Conservation (phyloP, 495 filamentous ascomycete genomes). For the Platismatia glauca region DNA sequence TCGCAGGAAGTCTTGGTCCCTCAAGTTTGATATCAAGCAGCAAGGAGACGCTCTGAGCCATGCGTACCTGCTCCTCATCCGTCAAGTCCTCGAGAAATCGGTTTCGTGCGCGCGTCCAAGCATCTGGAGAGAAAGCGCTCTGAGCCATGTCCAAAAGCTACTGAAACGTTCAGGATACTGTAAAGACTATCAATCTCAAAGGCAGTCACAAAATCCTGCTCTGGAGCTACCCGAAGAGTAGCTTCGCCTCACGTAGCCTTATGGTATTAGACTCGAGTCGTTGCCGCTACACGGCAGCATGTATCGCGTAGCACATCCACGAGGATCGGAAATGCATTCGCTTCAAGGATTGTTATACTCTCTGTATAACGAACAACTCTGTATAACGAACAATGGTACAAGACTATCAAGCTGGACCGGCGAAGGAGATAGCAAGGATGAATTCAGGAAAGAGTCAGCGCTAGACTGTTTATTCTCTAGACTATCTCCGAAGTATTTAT, state of each 20-base stretch:
- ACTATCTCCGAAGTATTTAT: background rate
- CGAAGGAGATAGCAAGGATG: no score
- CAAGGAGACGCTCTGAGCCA: background rate
- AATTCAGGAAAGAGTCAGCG: background rate
- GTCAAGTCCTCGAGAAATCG: constrained; percentile 29
- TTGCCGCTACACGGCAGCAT: background rate
- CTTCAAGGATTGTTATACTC: no score
- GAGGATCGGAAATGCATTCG: no score
- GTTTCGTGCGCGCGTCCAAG: constrained; percentile 27
- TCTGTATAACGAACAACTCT: no score
- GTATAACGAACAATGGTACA: no score
- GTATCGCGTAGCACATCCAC: background rate
- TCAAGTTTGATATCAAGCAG: background rate
- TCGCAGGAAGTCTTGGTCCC: background rate
- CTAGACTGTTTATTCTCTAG: background rate
- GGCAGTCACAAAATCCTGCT: no score
- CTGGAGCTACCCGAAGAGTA: background rate
- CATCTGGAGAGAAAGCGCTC: background rate
- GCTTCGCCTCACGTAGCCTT: background rate
- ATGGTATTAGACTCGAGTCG: background rate
- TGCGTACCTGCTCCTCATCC: constrained; percentile 19
- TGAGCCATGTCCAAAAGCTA: background rate
- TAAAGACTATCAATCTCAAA: no score
- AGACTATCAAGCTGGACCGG: no score
- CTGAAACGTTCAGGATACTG: no score